Evolutionary conservation across 352 stramenopile species (phyloP), one percentile per base, ranked within the genome.

Genomic region (Saprolegnia diclina): DNA sequence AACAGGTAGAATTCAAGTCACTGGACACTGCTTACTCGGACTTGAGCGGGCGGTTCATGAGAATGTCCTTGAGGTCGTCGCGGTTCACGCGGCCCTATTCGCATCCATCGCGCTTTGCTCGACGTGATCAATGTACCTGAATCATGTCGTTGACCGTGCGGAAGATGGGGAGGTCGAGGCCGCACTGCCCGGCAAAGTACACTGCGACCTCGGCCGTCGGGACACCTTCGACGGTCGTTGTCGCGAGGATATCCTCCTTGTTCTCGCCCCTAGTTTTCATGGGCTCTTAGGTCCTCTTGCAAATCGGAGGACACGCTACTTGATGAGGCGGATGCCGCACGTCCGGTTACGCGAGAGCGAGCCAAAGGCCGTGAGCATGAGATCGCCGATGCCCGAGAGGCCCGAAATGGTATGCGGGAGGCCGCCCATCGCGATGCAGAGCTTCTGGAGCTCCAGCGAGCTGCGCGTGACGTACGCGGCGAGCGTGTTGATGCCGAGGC

Each of bases 361-460:
- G 21, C 96, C 96, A 76, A 98, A 99, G 57, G 93, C 98, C 22
- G 97, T 99, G 32, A 98, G 83, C 88, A 98, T 98, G 19, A 98
- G 75, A 80, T 98, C 95, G 24, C 90, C 91, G 45, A 96, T 90
- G 38, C 89, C 88, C 19, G 89, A 92, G 40, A 99, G 82, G 5
- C 96, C 96, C 21, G 88, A 95, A 72, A 99, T 96, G 52, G 96
- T 99, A 72, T 91, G 96, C 1, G 95, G 89, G 44, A 93, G 79
- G 19, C 92, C 96, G 54, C 96, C 96, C 82, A 99, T 95, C 14
- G 92, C 90, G 32, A 98, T 79, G 56, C 90, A 97, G 56, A 99
- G 82, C 76, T 97, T 93, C 73, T 96, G 88, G 77, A 99, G 97
- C 85, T 99, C 96, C 6, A 92, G 86, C 64, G 90, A 98, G 62